Evolutionary conservation across 192 early-diverging fungal genomes (phyloP).

Genomic region (Coemansia nantahalensis): DNA sequence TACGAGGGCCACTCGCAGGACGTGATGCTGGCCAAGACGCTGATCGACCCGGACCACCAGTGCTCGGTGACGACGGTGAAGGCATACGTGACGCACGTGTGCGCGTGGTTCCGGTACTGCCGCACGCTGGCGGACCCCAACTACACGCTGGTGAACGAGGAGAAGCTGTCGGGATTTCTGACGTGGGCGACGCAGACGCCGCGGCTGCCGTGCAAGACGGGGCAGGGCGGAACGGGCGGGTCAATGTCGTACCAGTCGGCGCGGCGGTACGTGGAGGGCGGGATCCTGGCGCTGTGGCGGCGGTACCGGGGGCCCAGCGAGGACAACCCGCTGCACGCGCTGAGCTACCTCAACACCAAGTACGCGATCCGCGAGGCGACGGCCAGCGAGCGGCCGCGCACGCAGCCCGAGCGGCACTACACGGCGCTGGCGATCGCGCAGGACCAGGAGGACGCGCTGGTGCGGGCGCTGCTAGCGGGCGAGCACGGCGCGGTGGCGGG

Average conservation of each 20-base stretch:
- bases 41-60: constrained; percentile 55
- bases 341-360: constrained; percentile 53
- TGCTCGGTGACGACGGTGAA: constrained; percentile 54
- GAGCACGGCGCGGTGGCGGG: constrained; percentile 23
- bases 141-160: constrained; percentile 50
- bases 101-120: constrained; percentile 54
- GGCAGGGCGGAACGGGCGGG: constrained; percentile 33
- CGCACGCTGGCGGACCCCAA: constrained; percentile 46
- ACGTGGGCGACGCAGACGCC: constrained; percentile 54
- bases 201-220: constrained; percentile 51
- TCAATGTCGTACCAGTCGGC: constrained; percentile 55
- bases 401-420: constrained; percentile 40
- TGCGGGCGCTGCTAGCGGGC: constrained; percentile 27
- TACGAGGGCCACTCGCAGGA: constrained; percentile 54
- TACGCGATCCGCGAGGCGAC: constrained; percentile 55
- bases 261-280: constrained; percentile 52
- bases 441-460: constrained; percentile 43
- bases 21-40: constrained; percentile 53
- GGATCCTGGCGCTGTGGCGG: constrained; percentile 54
- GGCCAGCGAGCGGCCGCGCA: constrained; percentile 35
- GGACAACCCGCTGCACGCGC: constrained; percentile 52
- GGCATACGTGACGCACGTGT: constrained; percentile 53
- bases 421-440: constrained; percentile 25
- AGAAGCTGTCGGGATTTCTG: constrained; percentile 53
- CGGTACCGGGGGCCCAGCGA: constrained; percentile 38